Conservation (phyloP, 108 stramenopile genomes). For the Stephanodiscus triporus region DNA sequence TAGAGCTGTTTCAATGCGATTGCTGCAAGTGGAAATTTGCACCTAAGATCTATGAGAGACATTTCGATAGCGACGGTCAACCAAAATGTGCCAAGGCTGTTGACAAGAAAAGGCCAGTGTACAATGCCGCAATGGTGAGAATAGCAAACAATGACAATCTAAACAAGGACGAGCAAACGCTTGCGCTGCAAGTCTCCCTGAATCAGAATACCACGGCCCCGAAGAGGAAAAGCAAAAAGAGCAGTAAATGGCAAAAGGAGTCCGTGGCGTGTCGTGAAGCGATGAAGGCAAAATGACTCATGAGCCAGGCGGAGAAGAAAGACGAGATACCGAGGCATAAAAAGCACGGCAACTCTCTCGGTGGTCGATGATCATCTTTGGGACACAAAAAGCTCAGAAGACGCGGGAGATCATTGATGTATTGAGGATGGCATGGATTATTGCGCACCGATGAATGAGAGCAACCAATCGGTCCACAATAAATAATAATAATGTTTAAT, state of each 20-base stretch:
- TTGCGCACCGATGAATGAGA: too few relatives aligned
- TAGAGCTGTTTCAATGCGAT: conserved; percentile 36
- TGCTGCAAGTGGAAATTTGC: conserved; percentile 44
- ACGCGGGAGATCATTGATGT: too few relatives aligned
- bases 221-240: conserved; percentile 25
- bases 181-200: conserved; percentile 23
- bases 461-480: too few relatives aligned
- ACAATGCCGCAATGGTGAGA: conserved; percentile 42
- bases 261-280: conserved; percentile 33
- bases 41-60: conserved; percentile 46
- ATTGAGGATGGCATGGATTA: too few relatives aligned
- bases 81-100: conserved; percentile 37
- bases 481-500: too few relatives aligned
- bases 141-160: conserved; percentile 44
- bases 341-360: not conserved
- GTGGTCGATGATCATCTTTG: not conserved
- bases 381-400: not conserved
- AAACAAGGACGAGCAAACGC: conserved; percentile 42
- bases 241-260: conserved; percentile 44
- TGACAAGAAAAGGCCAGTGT: conserved; percentile 41
- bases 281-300: conserved; percentile 37
- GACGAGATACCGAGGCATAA: not conserved
- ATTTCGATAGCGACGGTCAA: conserved; percentile 44
- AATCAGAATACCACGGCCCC: conserved; percentile 20
- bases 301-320: not conserved